These are phyloP conservation scores for Ceratocystis huliohia DNA, from an alignment of 2,329 filamentous ascomycete species.

Conservation along the genomic window DNA sequence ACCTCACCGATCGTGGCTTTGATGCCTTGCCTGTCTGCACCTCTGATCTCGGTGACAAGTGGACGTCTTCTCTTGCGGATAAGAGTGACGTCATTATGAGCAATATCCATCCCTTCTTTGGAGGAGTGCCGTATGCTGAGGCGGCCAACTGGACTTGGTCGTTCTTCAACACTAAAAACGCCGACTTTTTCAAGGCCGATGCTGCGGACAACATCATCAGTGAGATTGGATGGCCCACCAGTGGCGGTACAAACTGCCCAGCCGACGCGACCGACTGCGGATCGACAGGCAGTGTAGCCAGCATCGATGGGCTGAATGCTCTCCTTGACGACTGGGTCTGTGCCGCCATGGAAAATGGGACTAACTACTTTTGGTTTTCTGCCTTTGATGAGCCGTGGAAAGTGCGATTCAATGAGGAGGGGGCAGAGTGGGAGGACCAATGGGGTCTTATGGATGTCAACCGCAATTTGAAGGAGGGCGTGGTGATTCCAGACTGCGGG, in stretches of 20 bases:
- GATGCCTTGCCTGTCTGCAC: conserved; percentile 63
- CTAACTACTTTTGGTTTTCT: conserved; percentile 95
- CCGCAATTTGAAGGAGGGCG: conserved; percentile 67
- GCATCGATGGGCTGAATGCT: conserved; percentile 67
- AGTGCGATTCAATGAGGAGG: conserved; percentile 51
- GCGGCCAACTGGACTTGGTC: conserved; percentile 69
- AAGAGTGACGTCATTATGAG: conserved; percentile 84
- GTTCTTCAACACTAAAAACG: conserved; percentile 67
- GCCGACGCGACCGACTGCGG: conserved; percentile 39
- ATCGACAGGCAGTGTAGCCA: conserved; percentile 57
- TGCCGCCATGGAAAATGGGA: conserved; percentile 62
- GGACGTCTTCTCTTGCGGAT: conserved; percentile 55
- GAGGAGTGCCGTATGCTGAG: conserved; percentile 53
- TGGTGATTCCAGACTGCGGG: conserved; percentile 77
- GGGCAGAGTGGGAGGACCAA: conserved; percentile 81
- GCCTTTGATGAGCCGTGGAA: conserved; percentile 98
- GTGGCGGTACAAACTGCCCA: conserved; percentile 62
- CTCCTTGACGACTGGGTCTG: conserved; percentile 84
- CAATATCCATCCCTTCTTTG: conserved; percentile 95
- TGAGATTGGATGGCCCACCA: conserved; percentile 83
- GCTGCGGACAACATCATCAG: conserved; percentile 62
- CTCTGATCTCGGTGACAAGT: conserved; percentile 79
- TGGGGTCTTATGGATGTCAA: conserved; percentile 86
- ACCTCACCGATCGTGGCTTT: conserved; percentile 54
- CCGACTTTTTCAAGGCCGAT: conserved; percentile 50